Evolutionary conservation across 345 rosid genomes (phyloP).

Genomic region (Isatis tinctoria): DNA sequence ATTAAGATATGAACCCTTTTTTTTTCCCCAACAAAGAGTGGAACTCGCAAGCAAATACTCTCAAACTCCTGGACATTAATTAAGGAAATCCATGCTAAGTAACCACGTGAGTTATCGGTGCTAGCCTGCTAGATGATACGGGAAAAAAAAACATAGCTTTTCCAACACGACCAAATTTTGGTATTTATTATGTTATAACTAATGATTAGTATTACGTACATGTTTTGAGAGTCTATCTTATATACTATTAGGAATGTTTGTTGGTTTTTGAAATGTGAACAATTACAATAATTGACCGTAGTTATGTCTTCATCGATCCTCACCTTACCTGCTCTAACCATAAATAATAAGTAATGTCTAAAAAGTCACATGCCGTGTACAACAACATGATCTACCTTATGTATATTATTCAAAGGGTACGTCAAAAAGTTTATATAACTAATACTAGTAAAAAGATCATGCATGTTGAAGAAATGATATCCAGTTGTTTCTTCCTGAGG

Average conservation of each 20-base stretch:
- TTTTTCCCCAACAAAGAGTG: too few relatives aligned
- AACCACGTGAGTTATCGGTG: background rate
- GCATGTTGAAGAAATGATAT: background rate
- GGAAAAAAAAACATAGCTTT: background rate
- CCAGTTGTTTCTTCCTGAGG: background rate
- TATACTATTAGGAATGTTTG: background rate
- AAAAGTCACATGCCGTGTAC: conserved; percentile 23
- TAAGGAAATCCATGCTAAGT: background rate
- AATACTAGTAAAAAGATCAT: background rate
- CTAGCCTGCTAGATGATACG: background rate
- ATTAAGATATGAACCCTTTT: too few relatives aligned
- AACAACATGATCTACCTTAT: conserved; percentile 19
- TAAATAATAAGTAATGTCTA: background rate
- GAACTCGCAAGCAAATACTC: too few relatives aligned
- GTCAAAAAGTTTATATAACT: background rate
- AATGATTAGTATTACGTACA: background rate
- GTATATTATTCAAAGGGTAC: conserved; percentile 24
- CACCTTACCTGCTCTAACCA: conserved; percentile 30
- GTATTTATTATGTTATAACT: background rate
- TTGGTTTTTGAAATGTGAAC: conserved; percentile 5
- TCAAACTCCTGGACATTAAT: too few relatives aligned
- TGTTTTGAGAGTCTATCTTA: background rate
- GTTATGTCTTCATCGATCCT: conserved; percentile 28
- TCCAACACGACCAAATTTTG: background rate
- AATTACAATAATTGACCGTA: conserved; percentile 21